phyloP scores from a whole-genome alignment of 352 stramenopile genomes.

The Elongisporangium prolatum region DNA sequence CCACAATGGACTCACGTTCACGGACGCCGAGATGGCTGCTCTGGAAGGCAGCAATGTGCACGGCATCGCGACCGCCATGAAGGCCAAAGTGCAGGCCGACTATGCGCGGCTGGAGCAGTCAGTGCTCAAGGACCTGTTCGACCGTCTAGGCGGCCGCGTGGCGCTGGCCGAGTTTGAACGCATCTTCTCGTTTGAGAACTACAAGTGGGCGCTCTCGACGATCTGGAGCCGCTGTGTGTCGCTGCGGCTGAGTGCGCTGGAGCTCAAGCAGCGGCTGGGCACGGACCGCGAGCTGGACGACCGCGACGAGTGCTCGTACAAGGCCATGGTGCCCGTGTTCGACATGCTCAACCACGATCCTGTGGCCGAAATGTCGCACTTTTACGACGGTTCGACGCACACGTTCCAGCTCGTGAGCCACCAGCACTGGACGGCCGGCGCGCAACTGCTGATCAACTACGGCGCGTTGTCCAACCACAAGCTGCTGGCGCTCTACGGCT shows the following conservation, averaged over 20 bases:
- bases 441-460: slow-evolving; percentile 82
- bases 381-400: slow-evolving; percentile 42
- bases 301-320: slow-evolving; percentile 27
- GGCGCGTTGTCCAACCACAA: slow-evolving; percentile 81
- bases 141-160: slow-evolving; percentile 24
- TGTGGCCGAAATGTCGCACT: slow-evolving; percentile 67
- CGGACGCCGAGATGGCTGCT: slow-evolving; percentile 22
- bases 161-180: slow-evolving; percentile 24
- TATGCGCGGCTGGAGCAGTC: slow-evolving; percentile 33
- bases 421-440: slow-evolving; percentile 64
- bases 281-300: slow-evolving; percentile 5
- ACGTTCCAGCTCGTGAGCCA: slow-evolving; percentile 65
- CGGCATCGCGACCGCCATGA: slow-evolving; percentile 60
- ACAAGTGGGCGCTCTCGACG: slow-evolving; percentile 81
- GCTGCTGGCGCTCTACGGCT: slow-evolving; percentile 74
- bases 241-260: slow-evolving; percentile 26
- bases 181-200: slow-evolving; percentile 63
- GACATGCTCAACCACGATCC: slow-evolving; percentile 86
- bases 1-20: slow-evolving; percentile 73
- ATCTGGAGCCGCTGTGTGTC: slow-evolving; percentile 87
- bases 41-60: slow-evolving; percentile 63
- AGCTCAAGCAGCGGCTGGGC: slow-evolving; percentile 6
- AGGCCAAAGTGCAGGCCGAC: slow-evolving; percentile 45
- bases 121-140: slow-evolving; percentile 46
- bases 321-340: slow-evolving; percentile 83